Percentiles rank a stretch among this genome's conserved stretches.
Conservation (phyloP, 108 stramenopile species). For the Pseudonitzschia multistriata region DNA sequence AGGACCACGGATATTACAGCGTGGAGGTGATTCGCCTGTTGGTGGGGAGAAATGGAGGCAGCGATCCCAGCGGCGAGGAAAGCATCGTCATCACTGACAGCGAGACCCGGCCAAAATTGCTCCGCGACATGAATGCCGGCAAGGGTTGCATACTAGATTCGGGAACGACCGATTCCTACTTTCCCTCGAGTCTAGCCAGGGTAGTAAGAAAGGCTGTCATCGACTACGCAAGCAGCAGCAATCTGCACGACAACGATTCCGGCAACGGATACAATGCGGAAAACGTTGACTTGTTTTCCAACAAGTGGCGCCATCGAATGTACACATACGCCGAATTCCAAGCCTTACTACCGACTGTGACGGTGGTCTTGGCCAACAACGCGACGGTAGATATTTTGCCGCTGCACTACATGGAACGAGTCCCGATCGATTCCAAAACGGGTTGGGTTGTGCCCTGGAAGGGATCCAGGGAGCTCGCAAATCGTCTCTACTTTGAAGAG, state of each 20-base stretch:
- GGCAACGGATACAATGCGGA: neutral
- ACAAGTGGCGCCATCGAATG: conserved; percentile 30
- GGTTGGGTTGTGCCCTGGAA: conserved; percentile 42
- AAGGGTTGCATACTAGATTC: conserved; percentile 94
- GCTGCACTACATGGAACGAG: conserved; percentile 67
- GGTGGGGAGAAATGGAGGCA: conserved; percentile 31
- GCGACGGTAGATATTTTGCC: conserved; percentile 45
- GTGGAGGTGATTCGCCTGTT: conserved; percentile 49
- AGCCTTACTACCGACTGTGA: conserved; percentile 45
- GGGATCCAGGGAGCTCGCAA: conserved; percentile 46
- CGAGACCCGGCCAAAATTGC: conserved; percentile 10
- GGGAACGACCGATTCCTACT: conserved; percentile 96
- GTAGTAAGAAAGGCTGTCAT: conserved; percentile 54
- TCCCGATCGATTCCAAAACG: conserved; percentile 35
- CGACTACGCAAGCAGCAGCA: neutral
- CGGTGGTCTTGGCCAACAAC: conserved; percentile 51
- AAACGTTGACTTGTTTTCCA: conserved; percentile 36
- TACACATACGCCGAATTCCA: conserved; percentile 57
- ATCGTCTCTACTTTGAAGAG: conserved; percentile 88
- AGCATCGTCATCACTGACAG: neutral
- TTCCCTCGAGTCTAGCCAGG: conserved; percentile 54
- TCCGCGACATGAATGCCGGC: conserved; percentile 59
- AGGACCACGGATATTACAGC: conserved; percentile 56
- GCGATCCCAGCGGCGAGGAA: conserved; percentile 11
- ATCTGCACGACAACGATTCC: neutral